These are phyloP conservation scores for Agapanthus africanus DNA, from an alignment of 106 monocot species.

Conservation along the genomic window DNA sequence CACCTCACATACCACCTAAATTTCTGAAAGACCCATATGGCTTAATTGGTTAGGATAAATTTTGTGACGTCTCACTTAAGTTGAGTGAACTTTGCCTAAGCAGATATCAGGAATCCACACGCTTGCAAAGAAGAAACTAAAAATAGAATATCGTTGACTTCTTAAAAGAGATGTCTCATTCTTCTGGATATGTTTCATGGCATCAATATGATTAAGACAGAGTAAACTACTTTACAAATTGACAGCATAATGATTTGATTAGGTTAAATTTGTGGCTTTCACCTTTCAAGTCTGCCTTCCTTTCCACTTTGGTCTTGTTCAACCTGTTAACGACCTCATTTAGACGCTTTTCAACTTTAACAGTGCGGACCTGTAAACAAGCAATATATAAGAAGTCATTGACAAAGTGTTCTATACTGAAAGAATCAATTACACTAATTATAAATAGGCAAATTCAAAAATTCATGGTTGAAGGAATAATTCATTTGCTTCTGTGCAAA, in stretches of 20 bases:
- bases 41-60: no score
- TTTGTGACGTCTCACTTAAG: no score
- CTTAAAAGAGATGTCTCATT: not conserved
- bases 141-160: no score
- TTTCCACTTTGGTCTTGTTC: conserved; percentile 95
- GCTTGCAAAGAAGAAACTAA: not conserved
- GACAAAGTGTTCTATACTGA: not conserved
- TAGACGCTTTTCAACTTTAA: conserved; percentile 79
- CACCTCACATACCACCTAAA: not conserved
- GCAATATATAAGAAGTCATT: not conserved
- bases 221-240: not conserved
- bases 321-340: conserved; percentile 88
- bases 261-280: not conserved
- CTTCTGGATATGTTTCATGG: not conserved
- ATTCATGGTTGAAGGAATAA: not conserved
- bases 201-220: not conserved
- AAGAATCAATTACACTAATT: not conserved
- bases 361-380: conserved; percentile 59
- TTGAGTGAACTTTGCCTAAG: no score
- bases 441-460: not conserved
- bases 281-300: conserved; percentile 91
- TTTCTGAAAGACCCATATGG: no score
- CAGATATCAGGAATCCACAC: not conserved
- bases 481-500: not conserved
- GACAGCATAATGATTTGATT: not conserved